Percentiles rank a stretch among this genome's conserved stretches.
Conservation (phyloP, 2,329 filamentous ascomycete genomes). For the Monosporascus sp. region DNA sequence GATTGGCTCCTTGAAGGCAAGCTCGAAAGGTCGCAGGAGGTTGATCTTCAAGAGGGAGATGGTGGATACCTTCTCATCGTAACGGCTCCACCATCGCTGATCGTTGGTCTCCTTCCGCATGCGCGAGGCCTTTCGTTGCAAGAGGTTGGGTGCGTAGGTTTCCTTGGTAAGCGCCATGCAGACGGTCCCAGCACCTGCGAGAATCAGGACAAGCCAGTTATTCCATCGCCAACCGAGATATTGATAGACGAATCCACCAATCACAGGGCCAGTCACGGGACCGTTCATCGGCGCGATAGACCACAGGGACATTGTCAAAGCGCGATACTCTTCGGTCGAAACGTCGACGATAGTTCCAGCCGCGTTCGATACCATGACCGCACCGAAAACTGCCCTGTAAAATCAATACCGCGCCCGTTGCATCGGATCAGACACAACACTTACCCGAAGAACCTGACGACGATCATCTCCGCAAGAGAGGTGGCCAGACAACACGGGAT, state of each 20-base stretch:
- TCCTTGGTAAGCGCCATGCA: slow-evolving; percentile 61
- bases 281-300: slow-evolving; percentile 78
- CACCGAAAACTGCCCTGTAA: slow-evolving; percentile 58
- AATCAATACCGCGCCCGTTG: slow-evolving; percentile 23
- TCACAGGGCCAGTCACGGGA: slow-evolving; percentile 54
- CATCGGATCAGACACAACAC: slow-evolving; percentile 13
- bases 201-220: slow-evolving; percentile 74
- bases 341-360: slow-evolving; percentile 82
- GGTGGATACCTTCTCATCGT: slow-evolving; percentile 67
- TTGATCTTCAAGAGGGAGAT: slow-evolving; percentile 66
- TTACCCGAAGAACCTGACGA: slow-evolving; percentile 67
- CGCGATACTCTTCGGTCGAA: slow-evolving; percentile 72
- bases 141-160: slow-evolving; percentile 69
- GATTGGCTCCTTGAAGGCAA: slow-evolving; percentile 79
- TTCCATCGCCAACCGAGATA: slow-evolving; percentile 85
- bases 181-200: slow-evolving; percentile 56
- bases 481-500: slow-evolving; percentile 67
- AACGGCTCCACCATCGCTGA: slow-evolving; percentile 70
- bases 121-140: slow-evolving; percentile 60
- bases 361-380: slow-evolving; percentile 77
- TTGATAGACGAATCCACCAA: slow-evolving; percentile 76
- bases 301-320: slow-evolving; percentile 80
- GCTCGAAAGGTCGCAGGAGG: slow-evolving; percentile 69
- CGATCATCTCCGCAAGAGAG: slow-evolving; percentile 63
- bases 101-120: slow-evolving; percentile 65